Evolutionary conservation across 2,329 filamentous ascomycete genomes (phyloP).

Genomic region (Fusarium duplospermum): DNA sequence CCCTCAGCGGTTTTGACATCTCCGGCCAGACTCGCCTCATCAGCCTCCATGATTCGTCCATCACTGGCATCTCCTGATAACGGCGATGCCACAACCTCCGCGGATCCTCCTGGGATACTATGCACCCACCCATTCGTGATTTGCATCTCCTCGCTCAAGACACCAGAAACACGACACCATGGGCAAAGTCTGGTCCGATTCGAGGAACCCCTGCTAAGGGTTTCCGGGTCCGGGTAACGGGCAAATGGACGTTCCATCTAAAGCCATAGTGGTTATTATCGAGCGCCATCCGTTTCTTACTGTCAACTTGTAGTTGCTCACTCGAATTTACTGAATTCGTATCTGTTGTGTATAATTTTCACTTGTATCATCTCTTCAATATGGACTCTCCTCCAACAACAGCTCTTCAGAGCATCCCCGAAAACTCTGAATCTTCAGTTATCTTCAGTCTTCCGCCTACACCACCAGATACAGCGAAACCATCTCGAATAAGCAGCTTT

Average conservation of each 20-base stretch:
- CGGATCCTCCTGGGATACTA: constrained; percentile 32
- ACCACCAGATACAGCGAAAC: constrained; percentile 54
- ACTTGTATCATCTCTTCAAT: background rate
- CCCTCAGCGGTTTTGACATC: constrained; percentile 40
- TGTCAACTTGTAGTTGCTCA: background rate
- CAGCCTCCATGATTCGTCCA: constrained; percentile 43
- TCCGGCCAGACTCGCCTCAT: constrained; percentile 39
- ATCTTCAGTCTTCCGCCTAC: constrained; percentile 50
- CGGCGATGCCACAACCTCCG: constrained; percentile 37
- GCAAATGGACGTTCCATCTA: constrained; percentile 25
- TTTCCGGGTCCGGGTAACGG: constrained; percentile 6
- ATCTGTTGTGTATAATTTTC: constrained; percentile 4
- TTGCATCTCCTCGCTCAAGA: constrained; percentile 47
- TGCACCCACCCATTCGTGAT: constrained; percentile 36
- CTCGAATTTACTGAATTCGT: constrained; percentile 2
- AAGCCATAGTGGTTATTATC: constrained; percentile 24
- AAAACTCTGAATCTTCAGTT: constrained; percentile 17
- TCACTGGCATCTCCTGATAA: constrained; percentile 33
- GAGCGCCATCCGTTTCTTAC: constrained; percentile 9
- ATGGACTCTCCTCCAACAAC: constrained; percentile 39
- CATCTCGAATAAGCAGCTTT: constrained; percentile 51
- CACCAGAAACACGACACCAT: constrained; percentile 31
- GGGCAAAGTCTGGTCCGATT: constrained; percentile 26
- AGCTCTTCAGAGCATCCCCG: constrained; percentile 14
- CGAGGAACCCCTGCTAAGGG: constrained; percentile 1